Base-by-base conservation (phyloP, 495 filamentous ascomycete genomes). In the Hyphodiscus hymeniophilus region DNA sequence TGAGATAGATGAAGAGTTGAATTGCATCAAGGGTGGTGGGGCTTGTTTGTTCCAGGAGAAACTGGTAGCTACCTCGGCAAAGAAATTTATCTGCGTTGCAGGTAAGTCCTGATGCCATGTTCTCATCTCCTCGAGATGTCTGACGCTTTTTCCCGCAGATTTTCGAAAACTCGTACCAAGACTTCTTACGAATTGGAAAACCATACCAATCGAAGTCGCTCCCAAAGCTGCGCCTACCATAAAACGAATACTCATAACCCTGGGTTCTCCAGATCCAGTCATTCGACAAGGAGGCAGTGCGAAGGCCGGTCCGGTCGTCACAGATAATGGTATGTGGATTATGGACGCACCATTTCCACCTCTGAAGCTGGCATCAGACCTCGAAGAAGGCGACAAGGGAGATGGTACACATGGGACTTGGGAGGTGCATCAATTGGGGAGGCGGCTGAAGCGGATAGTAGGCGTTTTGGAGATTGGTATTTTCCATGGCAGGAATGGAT, bases 41-140 rank as follows among this genome's bases (percentile, higher is more conserved):
- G 92, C 89, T 22, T 98, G 94, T 66, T 67, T 96, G 49, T 96
- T 94, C 74, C 94, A 97, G 67, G 92, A 98, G 72, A 98, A 98
- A 70, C 71, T 98, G 18, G 91, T 98, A 12, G 90, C 90, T 3
- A 77, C 85, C 26, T 76, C 80, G 46, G 84, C 90, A 1, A 83
- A 79, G 68, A 85, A 89, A 57, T 96, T 98, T 60, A 78, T 98
- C 45, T 92, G 87, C 59, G 94, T 97, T 45, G 92, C 94, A 26
- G 89, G 84, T 86, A 61, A 50, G 71, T 61, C 10, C 15, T 24
- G n/a, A n/a, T 48, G 10, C 24, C 26, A n/a, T n/a, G 42, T 13
- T 22, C 13, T 15, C 21, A 36, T 8, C 13, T 21, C 20, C 26
- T 22, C 31, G 34, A 21, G 21, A 28, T 20, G 7, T 18, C 32